These are phyloP conservation scores for Coemansia sp. DNA, from an alignment of 192 early-diverging fungal genomes.

Conservation along the genomic window DNA sequence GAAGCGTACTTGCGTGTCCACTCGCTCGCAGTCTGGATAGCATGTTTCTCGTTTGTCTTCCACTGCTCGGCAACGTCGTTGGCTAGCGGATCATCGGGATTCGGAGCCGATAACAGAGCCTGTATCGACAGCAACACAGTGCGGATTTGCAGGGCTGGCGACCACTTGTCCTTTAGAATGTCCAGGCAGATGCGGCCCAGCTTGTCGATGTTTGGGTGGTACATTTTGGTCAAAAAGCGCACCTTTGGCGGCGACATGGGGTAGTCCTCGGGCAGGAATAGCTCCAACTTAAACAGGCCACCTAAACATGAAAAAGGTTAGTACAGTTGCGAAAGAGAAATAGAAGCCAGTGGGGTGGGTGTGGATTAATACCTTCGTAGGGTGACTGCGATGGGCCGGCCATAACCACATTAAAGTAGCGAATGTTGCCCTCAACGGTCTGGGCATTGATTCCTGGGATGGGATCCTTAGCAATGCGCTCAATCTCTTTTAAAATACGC, in stretches of 20 bases:
- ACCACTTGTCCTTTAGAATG: slow-evolving; percentile 99
- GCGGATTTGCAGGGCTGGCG: slow-evolving; percentile 95
- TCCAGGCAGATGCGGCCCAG: slow-evolving; percentile 96
- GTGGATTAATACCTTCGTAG: slow-evolving; percentile 78
- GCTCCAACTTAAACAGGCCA: slow-evolving; percentile 89
- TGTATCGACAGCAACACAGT: slow-evolving; percentile 97
- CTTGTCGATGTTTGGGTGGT: slow-evolving; percentile 99
- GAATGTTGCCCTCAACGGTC: slow-evolving; percentile 91
- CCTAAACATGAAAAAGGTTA: slow-evolving; percentile 54
- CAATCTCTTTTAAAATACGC: slow-evolving; percentile 82
- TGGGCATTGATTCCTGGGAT: slow-evolving; percentile 89
- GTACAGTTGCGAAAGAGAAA: background rate
- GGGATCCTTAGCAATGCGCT: slow-evolving; percentile 90
- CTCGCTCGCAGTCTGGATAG: slow-evolving; percentile 72
- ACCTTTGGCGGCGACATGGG: slow-evolving; percentile 99
- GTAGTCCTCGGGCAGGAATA: slow-evolving; percentile 96
- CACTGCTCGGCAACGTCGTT: slow-evolving; percentile 99
- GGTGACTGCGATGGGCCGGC: slow-evolving; percentile 87
- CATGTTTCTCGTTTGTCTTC: slow-evolving; percentile 94
- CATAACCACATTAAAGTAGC: slow-evolving; percentile 96
- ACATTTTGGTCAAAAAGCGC: slow-evolving; percentile 96
- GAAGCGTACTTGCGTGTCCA: slow-evolving; percentile 40
- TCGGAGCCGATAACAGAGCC: slow-evolving; percentile 93
- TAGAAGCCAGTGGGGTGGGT: background rate
- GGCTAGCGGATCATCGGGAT: slow-evolving; percentile 96